A percentile compares a stretch with the other conserved stretches of the same genome.
These are phyloP conservation scores for Peronospora destructor DNA, from an alignment of 352 stramenopile genomes.

Conservation along the genomic window DNA sequence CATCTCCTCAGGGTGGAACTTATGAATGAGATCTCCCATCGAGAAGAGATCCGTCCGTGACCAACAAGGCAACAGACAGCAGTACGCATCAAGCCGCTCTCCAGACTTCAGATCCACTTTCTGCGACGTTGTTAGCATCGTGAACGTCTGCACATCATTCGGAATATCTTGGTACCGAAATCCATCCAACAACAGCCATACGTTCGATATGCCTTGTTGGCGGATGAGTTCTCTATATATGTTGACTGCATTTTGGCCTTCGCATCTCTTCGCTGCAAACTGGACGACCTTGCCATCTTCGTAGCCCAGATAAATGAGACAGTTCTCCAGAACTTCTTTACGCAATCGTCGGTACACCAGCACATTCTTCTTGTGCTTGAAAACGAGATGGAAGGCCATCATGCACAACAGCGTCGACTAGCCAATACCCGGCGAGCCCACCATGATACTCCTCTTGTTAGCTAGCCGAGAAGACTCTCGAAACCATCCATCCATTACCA, in stretches of 20 bases:
- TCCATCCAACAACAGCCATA: constrained; percentile 10
- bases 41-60: background rate
- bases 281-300: constrained; percentile 10
- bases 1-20: background rate
- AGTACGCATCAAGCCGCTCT: constrained; percentile 8
- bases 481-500: background rate
- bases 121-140: constrained; percentile 20
- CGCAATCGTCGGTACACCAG: too few relatives aligned
- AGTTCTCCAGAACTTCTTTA: background rate
- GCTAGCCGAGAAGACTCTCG: background rate
- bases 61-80: constrained; percentile 6
- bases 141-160: constrained; percentile 9
- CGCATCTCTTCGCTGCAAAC: constrained; percentile 3
- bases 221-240: constrained; percentile 2
- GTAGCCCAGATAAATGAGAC: constrained; percentile 8
- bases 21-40: background rate
- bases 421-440: background rate
- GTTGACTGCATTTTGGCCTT: background rate
- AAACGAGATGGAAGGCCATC: too few relatives aligned
- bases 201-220: background rate
- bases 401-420: too few relatives aligned
- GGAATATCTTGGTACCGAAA: constrained; percentile 13
- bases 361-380: too few relatives aligned
- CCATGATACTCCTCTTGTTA: background rate
- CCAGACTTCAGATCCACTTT: constrained; percentile 11